Evolutionary conservation across 441 rosid genomes (phyloP), one percentile per base, ranked within the genome.

Genomic region (Codiaeum variegatum): DNA sequence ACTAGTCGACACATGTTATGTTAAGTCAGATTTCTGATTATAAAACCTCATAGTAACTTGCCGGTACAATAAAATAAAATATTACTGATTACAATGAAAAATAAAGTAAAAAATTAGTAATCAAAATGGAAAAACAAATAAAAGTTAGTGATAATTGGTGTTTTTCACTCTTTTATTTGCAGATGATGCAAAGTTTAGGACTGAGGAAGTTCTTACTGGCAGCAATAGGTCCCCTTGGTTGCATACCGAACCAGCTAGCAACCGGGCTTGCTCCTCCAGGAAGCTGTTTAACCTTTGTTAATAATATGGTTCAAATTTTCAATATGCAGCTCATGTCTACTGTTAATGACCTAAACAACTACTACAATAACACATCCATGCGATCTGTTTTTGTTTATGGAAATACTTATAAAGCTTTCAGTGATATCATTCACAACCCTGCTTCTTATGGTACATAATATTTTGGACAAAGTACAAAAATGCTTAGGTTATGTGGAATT

Each of bases 211-310:
- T 81, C 73, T 75, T 76, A 28, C 32, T 82, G 31, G 68, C 76
- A 0, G 79, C 56, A 23, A 36, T 80, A 4, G 81, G 84, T n/a
- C 83, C 82, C 0, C 73, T 80, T 6, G 79, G 82, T 19, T 83
- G 84, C 75, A 71, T 71, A 56, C 81, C 83, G 3, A 83, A 85
- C 73, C 90, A 83, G 56, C 73, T 81, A 65, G 87, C 91, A 13
- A 77, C 66, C 0, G 76, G 85, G 1, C 71, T 40, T 26, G 77
- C 72, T 46, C 82, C 81, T 0, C 80, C 83, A 0, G 87, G 88
- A 55, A 70, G 78, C 52, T 88, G 91, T 12, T 72, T 82, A 2
- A 38, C 67, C 12, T 49, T 16, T 9, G 87, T 83, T 24, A 90
- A 88, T 54, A 64, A 84, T 40, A 78, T 83, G 79, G 86, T 80